Evolutionary conservation across 106 monocot species (phyloP).

Genomic region (Cymbidium sinense): DNA sequence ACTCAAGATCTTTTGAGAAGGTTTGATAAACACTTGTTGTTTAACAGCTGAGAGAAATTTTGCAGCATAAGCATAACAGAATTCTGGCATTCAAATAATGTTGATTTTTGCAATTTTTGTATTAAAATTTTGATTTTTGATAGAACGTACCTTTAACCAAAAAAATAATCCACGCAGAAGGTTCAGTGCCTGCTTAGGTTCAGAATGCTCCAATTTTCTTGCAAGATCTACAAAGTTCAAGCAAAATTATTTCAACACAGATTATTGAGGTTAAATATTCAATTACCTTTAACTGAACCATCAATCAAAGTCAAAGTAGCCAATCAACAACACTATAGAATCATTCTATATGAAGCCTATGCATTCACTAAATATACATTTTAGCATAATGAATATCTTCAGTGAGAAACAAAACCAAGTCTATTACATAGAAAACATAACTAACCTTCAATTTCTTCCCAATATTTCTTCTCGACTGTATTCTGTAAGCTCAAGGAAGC

Average conservation of each 20-base stretch:
- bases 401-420: too few species aligned
- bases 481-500: constrained; percentile 89
- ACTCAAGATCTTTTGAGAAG: too few species aligned
- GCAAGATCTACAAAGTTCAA: constrained; percentile 20
- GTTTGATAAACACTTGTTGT: too few species aligned
- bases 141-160: constrained; percentile 27
- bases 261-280: too few species aligned
- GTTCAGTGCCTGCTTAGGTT: constrained; percentile 7
- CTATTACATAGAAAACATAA: too few species aligned
- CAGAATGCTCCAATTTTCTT: constrained; percentile 13
- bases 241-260: not conserved
- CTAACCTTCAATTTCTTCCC: too few species aligned
- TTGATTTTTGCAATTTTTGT: not conserved
- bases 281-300: too few species aligned
- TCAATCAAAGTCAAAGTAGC: too few species aligned
- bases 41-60: not conserved
- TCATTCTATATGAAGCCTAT: too few species aligned
- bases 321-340: too few species aligned
- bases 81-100: not conserved
- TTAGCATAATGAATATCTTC: too few species aligned
- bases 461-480: constrained; percentile 95
- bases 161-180: constrained; percentile 34
- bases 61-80: not conserved
- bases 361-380: too few species aligned
- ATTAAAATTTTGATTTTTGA: not conserved